Evolutionary conservation across 805 yeast genomes (phyloP), one percentile per base, ranked within the genome.

Genomic region (Wickerhamomyces bovis): DNA sequence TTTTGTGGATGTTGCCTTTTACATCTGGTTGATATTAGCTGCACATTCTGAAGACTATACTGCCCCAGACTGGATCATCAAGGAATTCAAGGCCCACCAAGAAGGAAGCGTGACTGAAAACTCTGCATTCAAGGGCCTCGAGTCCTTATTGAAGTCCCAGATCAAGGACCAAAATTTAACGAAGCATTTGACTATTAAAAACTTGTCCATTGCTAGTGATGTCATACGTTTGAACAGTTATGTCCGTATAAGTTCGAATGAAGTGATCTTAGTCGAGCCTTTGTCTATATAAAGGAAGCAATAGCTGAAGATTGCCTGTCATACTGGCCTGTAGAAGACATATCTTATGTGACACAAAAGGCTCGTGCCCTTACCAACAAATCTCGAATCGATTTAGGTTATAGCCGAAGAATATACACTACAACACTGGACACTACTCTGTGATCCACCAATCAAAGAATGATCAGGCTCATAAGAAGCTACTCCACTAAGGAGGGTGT

Each of bases 1-100:
- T 16, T 66, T 75, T 28, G 71, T 71, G 48, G 81, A 57, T 35
- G 43, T 45, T 1, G 52, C 41, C 15, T 44, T 47, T n/a, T 41
- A 46, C 35, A 26, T 56, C 3, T 58, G 62, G 61, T 16, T 56
- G 9, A 40, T 58, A 2, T 35, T 51, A 6, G 44, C 50, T 23
- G 46, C 44, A 10, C 47, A 50, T 7, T 44, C 16, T 11, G 44
- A 41, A 6, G 50, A 43, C 3, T 53, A 51, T 31, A 31, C 20
- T 2, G 52, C 55, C 0, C 60, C 60, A n/a, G 46, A 44, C 4
- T 56, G 56, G 56, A 33, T 58, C 5, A 25, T 23, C 3, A 12
- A 30, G 6, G 28, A 44, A 9, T 56, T 45, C 39, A 26, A 33
- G 40, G 12, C 11, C 2, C 3, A 26, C 11, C 19, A 30, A 26